Base-by-base conservation (phyloP, 1,284 basidiomycete species). In the Marasmius oreades region DNA sequence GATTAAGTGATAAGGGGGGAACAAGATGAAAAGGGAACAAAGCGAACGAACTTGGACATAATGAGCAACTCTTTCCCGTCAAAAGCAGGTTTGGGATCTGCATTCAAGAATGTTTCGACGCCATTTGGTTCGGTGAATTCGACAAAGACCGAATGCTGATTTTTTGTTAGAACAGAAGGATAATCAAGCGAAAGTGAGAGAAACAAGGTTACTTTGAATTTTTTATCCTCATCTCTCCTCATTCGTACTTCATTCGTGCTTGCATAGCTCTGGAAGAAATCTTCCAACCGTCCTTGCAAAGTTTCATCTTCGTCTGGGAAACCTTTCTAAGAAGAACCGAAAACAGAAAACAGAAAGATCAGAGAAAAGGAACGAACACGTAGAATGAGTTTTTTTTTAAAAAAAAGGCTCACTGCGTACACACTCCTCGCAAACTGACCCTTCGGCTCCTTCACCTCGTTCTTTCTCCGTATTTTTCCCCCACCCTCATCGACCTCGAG, bases 121-220 rank as follows among this genome's bases (percentile, higher is more conserved):
- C 85, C 80, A 47, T 81, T 79, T 66, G 85, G 80, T 64, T 92
- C 85, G 28, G 85, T 79, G 68, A 93, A 98, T 74, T 98, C 96
- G 55, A 86, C 86, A 65, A 98, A 99, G 23, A 97, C 92, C 18
- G 95, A 98, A 57, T 88, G 84, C 93, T 98, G 63, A n/a, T 14
- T 61, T 48, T 18, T 36, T 20, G 52, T 50, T 5, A 33, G 31
- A 46, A 24, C 47, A 47, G 0, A 14, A 22, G 18, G 39, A 22
- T n/a, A n/a, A n/a, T n/a, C n/a, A n/a, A n/a, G n/a, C n/a, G 14
- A 10, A 50, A 45, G n/a, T 5, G 16, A 20, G n/a, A n/a, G 11
- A 52, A 7, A 28, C 53, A 28, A 54, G 62, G 73, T 26, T 18
- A 88, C 90, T 81, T 94, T 95, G 84, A 96, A 97, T 58, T 80